Evolutionary conservation across 2,329 filamentous ascomycete species (phyloP), one percentile per base, ranked within the genome.

Genomic region (Mollisia scopiformis): DNA sequence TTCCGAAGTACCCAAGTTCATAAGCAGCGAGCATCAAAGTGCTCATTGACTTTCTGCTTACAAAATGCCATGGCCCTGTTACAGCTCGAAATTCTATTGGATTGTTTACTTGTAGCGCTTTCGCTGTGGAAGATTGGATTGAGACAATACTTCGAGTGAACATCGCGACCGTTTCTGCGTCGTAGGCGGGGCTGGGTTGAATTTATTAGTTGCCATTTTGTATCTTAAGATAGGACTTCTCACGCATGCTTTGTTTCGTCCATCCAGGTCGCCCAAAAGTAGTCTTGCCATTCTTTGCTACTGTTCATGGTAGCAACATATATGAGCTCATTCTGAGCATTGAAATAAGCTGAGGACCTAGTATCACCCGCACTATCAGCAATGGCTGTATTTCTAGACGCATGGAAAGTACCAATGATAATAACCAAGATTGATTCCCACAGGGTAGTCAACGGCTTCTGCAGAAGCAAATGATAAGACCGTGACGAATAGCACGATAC

Each of bases 241-340:
- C 16, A 54, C 51, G 31, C n/a, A 25, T 54, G 51, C 27, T 28
- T 39, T 19, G 1, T 21, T 6, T n/a, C 7, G 28, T 54, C 51
- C 19, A 19, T 35, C 33, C 19, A 39, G 8, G 51, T 54, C 28
- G 33, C 21, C 30, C 3, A 23, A 23, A 41, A 54, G 33, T 54
- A 54, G 21, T 54, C 51, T 28, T 41, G 51, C 51, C 51, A 54
- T 54, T 54, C 51, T 37, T 54, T 3, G 23, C 51, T 54, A 25
- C 31, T 54, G 21, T 25, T 41, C 33, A 41, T 54, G 21, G 31
- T 41, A 4, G 33, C 33, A 39, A 54, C 33, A 14, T 35, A 19
- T 2, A 37, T 14, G 19, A 54, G 31, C 35, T 41, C 51, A n/a
- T 54, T 54, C 6, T 35, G 11, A 4, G 51, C 51, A 16, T 23